A percentile compares a stretch with the other conserved stretches of the same genome.
Conservation (phyloP, 805 yeast species). For the Starmerella asiatica region DNA sequence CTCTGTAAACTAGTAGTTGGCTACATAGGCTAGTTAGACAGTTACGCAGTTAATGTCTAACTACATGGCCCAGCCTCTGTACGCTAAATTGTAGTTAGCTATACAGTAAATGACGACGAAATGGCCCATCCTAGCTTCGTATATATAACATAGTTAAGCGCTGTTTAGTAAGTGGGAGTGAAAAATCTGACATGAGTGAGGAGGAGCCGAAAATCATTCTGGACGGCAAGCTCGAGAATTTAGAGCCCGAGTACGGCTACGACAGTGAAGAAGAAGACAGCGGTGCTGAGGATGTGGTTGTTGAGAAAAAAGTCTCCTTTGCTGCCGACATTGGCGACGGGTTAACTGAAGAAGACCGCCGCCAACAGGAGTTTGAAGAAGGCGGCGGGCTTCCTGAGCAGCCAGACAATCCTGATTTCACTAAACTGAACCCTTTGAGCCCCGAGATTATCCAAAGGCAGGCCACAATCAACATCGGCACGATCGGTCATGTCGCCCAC, state of each 20-base stretch:
- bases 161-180: background rate
- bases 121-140: too few relatives aligned
- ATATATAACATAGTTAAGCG: too few relatives aligned
- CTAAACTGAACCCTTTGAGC: conserved; percentile 68
- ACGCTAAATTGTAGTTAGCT: too few relatives aligned
- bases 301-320: conserved; percentile 63
- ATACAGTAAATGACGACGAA: too few relatives aligned
- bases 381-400: conserved; percentile 98
- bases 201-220: conserved; percentile 68
- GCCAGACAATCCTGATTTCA: conserved; percentile 77
- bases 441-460: conserved; percentile 92
- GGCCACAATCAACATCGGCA: conserved; percentile 97
- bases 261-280: conserved; percentile 28
- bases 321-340: conserved; percentile 44
- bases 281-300: conserved; percentile 22
- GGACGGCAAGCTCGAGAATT: conserved; percentile 41
- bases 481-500: conserved; percentile 88
- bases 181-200: conserved; percentile 15
- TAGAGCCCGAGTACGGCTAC: conserved; percentile 34
- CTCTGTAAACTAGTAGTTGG: too few relatives aligned
- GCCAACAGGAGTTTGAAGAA: conserved; percentile 79
- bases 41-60: too few relatives aligned
- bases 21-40: too few relatives aligned
- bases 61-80: too few relatives aligned
- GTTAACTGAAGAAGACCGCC: conserved; percentile 55